A percentile compares a stretch with the other conserved stretches of the same genome.
These are phyloP conservation scores for Cladorrhinum sp. DNA, from an alignment of 2,329 filamentous ascomycete species.

Conservation along the genomic window DNA sequence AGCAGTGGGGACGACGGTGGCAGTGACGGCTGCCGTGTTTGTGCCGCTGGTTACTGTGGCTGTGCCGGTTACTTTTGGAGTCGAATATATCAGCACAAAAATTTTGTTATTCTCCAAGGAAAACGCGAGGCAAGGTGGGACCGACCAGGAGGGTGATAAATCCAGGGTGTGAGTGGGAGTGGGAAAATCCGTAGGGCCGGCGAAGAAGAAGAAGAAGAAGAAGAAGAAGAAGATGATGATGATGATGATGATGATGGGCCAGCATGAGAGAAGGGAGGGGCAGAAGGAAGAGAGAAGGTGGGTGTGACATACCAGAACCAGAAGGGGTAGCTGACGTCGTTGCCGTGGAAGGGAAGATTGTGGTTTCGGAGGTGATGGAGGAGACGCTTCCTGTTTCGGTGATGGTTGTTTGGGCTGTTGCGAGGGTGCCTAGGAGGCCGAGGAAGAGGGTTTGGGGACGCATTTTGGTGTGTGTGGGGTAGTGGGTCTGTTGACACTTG, in stretches of 20 bases:
- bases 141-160: too few relatives aligned
- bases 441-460: conserved; percentile 20
- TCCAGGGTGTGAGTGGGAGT: too few relatives aligned
- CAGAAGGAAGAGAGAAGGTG: background rate
- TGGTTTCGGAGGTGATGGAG: conserved; percentile 23
- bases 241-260: too few relatives aligned
- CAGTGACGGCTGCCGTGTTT: conserved; percentile 5
- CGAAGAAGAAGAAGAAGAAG: too few relatives aligned
- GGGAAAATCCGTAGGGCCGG: too few relatives aligned
- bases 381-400: conserved; percentile 25
- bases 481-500: too few relatives aligned
- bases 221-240: too few relatives aligned
- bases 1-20: conserved; percentile 22
- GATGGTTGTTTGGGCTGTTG: conserved; percentile 24
- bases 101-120: too few relatives aligned
- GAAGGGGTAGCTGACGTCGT: background rate
- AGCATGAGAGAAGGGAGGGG: background rate
- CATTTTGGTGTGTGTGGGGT: too few relatives aligned
- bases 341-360: conserved; percentile 13
- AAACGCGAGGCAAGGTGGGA: too few relatives aligned
- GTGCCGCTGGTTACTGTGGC: background rate
- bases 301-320: conserved; percentile 4
- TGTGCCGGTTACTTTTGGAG: background rate
- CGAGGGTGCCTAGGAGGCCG: conserved; percentile 15
- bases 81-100: too few relatives aligned